A percentile compares a stretch with the other conserved stretches of the same genome.
These are phyloP conservation scores for Rasamsonia emersonii DNA, from an alignment of 2,329 filamentous ascomycete species.

Conservation along the genomic window DNA sequence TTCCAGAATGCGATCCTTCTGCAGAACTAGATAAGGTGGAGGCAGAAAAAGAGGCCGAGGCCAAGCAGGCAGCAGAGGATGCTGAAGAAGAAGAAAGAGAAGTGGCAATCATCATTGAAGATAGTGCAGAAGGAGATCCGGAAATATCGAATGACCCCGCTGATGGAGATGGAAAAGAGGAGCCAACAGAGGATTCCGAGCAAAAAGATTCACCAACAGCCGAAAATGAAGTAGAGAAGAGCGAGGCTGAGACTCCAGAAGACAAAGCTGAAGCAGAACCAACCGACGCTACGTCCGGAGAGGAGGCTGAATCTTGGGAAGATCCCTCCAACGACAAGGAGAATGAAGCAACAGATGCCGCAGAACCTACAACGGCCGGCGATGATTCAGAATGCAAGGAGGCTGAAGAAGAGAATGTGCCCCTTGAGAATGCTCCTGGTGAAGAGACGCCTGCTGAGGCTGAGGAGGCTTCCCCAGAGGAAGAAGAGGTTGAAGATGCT, in stretches of 20 bases:
- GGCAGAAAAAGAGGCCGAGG: slow-evolving; percentile 25
- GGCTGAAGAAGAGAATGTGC: slow-evolving; percentile 3
- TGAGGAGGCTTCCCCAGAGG: slow-evolving; percentile 12
- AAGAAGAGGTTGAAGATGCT: slow-evolving; percentile 10
- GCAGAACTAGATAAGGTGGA: slow-evolving; percentile 23
- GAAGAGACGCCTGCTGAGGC: slow-evolving; percentile 6
- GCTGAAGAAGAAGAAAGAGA: slow-evolving; percentile 20
- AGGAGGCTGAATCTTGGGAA: slow-evolving; percentile 5
- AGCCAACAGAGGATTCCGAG: background rate
- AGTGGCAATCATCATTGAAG: slow-evolving; percentile 4
- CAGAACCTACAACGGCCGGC: slow-evolving; percentile 2
- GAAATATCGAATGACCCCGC: slow-evolving; percentile 1
- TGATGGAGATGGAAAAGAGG: slow-evolving; percentile 3
- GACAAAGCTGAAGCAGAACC: slow-evolving; percentile 2
- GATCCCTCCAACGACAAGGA: slow-evolving; percentile 7
- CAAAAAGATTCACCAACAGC: background rate
- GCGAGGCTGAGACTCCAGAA: background rate
- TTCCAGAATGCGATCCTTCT: slow-evolving; percentile 24
- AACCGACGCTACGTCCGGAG: slow-evolving; percentile 6
- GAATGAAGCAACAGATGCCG: slow-evolving; percentile 5
- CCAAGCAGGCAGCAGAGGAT: slow-evolving; percentile 24
- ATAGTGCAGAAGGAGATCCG: slow-evolving; percentile 7
- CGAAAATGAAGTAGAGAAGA: background rate
- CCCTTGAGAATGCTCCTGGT: background rate
- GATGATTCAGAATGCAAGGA: slow-evolving; percentile 3